Percentiles rank a stretch among this genome's conserved stretches.
These are phyloP conservation scores for Nepenthes mirabilis DNA, from an alignment of 148 eudicot genomes.

Conservation along the genomic window DNA sequence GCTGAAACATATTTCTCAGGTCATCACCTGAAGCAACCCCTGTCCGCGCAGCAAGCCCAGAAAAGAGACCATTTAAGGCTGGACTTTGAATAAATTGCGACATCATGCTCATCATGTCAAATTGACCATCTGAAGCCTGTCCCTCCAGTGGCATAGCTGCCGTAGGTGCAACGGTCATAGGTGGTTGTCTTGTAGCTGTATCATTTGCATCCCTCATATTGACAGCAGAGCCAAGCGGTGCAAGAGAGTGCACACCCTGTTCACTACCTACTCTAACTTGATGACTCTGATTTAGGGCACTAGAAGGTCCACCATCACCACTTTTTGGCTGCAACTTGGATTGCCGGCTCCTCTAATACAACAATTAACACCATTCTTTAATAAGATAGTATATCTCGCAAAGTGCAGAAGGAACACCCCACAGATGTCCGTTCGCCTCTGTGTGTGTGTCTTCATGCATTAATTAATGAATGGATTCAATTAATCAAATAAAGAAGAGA, in stretches of 20 bases:
- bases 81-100: constrained; percentile 68
- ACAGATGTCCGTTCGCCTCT: no score
- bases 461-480: no score
- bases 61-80: constrained; percentile 55
- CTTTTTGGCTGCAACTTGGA: constrained; percentile 22
- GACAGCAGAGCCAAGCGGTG: constrained; percentile 28
- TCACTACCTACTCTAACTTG: constrained; percentile 31
- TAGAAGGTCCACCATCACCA: constrained; percentile 28
- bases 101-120: constrained; percentile 53
- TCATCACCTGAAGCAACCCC: constrained; percentile 64
- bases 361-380: not conserved
- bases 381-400: not conserved
- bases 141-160: constrained; percentile 15
- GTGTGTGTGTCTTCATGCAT: no score
- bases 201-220: constrained; percentile 15
- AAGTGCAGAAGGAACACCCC: not conserved
- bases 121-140: constrained; percentile 28
- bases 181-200: constrained; percentile 14
- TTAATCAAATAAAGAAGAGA: no score
- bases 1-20: constrained; percentile 73
- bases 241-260: constrained; percentile 58
- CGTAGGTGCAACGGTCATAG: constrained; percentile 15
- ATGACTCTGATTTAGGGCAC: constrained; percentile 26
- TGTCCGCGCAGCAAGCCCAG: constrained; percentile 78
- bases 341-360: constrained; percentile 13